Percentiles rank a stretch among this genome's conserved stretches.
Evolutionary conservation across 805 yeast genomes (phyloP).

Genomic region (Starmerella floricola): DNA sequence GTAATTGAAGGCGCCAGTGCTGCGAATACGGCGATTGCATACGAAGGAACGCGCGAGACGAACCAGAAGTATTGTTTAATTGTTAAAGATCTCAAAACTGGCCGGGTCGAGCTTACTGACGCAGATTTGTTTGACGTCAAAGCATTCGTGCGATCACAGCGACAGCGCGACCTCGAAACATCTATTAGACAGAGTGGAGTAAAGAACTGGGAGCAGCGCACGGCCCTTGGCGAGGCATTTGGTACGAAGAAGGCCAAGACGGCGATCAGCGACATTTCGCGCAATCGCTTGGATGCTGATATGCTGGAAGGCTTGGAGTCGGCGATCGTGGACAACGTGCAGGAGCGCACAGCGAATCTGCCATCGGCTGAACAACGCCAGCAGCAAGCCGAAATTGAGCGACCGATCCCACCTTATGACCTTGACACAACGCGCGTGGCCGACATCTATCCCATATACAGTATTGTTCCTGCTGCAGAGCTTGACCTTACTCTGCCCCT

Average conservation of each 20-base stretch:
- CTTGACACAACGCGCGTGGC: constrained; percentile 71
- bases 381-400: constrained; percentile 45
- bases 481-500: constrained; percentile 42
- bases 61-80: constrained; percentile 57
- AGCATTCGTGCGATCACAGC: constrained; percentile 51
- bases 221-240: constrained; percentile 83
- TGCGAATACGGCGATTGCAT: constrained; percentile 48
- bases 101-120: constrained; percentile 51
- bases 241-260: constrained; percentile 96
- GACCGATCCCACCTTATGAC: constrained; percentile 75
- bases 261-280: constrained; percentile 67
- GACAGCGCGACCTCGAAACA: constrained; percentile 49
- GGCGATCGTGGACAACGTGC: constrained; percentile 73
- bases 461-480: constrained; percentile 58
- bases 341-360: constrained; percentile 52
- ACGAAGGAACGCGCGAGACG: constrained; percentile 41
- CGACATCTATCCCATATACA: constrained; percentile 64
- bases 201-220: constrained; percentile 48
- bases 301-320: constrained; percentile 60
- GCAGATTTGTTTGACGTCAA: constrained; percentile 51
- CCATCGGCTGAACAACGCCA: constrained; percentile 61
- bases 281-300: constrained; percentile 78
- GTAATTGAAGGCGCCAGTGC: constrained; percentile 59
- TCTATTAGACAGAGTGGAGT: constrained; percentile 44
- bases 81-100: constrained; percentile 56